phyloP scores from a whole-genome alignment of 495 filamentous ascomycete species.

The Friedmanniomyces simplex region DNA sequence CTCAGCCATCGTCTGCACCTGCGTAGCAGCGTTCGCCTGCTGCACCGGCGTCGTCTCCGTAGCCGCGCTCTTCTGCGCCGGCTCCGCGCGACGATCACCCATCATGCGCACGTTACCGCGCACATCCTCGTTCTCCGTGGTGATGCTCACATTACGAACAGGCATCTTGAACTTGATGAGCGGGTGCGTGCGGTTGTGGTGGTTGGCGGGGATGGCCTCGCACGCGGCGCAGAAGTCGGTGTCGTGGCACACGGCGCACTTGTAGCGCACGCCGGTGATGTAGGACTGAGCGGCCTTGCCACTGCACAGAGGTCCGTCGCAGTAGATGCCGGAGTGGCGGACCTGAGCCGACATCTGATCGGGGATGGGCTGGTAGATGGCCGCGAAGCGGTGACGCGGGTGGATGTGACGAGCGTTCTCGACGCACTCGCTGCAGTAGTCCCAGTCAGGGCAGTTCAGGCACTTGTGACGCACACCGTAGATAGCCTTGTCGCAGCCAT shows the following conservation, averaged over 20 bases:
- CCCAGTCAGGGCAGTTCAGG: constrained; percentile 93
- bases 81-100: constrained; percentile 47
- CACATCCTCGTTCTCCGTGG: constrained; percentile 65
- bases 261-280: constrained; percentile 82
- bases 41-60: constrained; percentile 39
- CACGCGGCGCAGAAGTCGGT: constrained; percentile 93
- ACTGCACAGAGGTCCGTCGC: constrained; percentile 87
- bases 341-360: constrained; percentile 35
- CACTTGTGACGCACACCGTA: constrained; percentile 93
- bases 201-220: constrained; percentile 73
- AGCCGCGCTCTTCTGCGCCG: constrained; percentile 33
- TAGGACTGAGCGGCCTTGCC: constrained; percentile 46
- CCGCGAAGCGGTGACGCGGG: constrained; percentile 79
- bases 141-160: constrained; percentile 80
- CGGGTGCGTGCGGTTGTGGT: constrained; percentile 88
- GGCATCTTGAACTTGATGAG: constrained; percentile 95
- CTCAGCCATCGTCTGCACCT: constrained; percentile 63
- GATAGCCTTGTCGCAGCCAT: constrained; percentile 86
- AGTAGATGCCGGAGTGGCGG: constrained; percentile 77
- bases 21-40: constrained; percentile 47
- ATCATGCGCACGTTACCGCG: constrained; percentile 53
- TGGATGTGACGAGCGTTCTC: constrained; percentile 56
- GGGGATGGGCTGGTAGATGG: constrained; percentile 69
- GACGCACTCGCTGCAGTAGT: constrained; percentile 79
- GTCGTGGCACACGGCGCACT: constrained; percentile 95